Conservation (phyloP, 176 grass and related monocot species). For the Carex pumila region DNA sequence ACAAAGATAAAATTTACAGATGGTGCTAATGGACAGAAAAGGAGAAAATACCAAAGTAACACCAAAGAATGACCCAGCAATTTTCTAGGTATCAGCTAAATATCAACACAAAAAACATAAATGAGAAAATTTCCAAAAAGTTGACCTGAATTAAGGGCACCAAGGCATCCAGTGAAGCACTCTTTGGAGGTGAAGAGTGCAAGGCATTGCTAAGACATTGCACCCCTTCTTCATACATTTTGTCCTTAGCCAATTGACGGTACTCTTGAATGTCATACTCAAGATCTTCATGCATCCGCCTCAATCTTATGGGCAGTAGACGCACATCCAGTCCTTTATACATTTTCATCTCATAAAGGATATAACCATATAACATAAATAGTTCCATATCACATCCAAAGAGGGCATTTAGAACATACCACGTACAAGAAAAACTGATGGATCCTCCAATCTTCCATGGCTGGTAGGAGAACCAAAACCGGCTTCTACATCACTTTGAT, state of each 20-base stretch:
- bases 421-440: constrained; percentile 19
- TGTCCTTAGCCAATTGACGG: constrained; percentile 3
- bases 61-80: neutral
- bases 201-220: neutral
- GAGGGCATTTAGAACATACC: constrained; percentile 3
- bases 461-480: neutral
- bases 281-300: constrained; percentile 12
- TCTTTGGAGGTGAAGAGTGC: neutral
- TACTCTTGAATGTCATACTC: neutral
- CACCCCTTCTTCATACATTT: constrained; percentile 1
- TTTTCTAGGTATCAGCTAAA: neutral
- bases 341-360: constrained; percentile 7
- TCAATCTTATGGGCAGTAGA: constrained; percentile 13
- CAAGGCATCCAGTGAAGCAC: constrained; percentile 11
- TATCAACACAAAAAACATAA: neutral
- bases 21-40: neutral
- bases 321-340: constrained; percentile 1
- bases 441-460: neutral
- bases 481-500: neutral
- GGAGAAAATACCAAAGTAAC: neutral
- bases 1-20: neutral
- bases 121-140: neutral
- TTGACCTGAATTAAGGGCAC: constrained; percentile 19
- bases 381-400: neutral
- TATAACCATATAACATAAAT: neutral